Conservation (phyloP, 768 basidiomycete species). For the Suillus plorans region DNA sequence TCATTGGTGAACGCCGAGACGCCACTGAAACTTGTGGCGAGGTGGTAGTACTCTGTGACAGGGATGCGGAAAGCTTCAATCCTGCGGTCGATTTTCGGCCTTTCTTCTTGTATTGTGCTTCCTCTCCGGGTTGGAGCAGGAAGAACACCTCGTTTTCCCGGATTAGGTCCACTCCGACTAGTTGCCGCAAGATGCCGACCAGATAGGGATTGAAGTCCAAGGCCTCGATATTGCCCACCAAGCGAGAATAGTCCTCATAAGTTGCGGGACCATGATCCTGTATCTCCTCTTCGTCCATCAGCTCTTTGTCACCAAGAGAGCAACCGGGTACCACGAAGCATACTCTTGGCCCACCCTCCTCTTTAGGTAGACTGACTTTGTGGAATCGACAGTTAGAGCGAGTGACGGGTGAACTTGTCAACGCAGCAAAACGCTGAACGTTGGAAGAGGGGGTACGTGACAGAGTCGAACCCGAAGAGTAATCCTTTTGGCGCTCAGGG, state of each 20-base stretch:
- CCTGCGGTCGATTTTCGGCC: constrained; percentile 9
- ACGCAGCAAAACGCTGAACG: constrained; percentile 11
- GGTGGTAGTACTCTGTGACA: constrained; percentile 1
- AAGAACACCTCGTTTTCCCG: constrained; percentile 68
- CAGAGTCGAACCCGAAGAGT: background rate
- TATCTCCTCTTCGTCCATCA: constrained; percentile 62
- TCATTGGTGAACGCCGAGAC: constrained; percentile 19
- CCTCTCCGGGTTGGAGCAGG: constrained; percentile 51
- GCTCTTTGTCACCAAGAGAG: constrained; percentile 52
- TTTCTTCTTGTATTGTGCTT: constrained; percentile 17
- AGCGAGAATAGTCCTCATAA: constrained; percentile 45
- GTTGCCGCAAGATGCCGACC: constrained; percentile 53
- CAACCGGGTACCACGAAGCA: constrained; percentile 71
- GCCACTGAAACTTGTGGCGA: constrained; percentile 10
- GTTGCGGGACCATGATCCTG: constrained; percentile 60
- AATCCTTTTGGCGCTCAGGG: background rate
- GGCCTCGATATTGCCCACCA: constrained; percentile 48
- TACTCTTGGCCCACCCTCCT: constrained; percentile 52
- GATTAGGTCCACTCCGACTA: constrained; percentile 64
- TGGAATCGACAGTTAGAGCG: constrained; percentile 72
- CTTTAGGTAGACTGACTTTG: constrained; percentile 60
- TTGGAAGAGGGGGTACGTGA: background rate
- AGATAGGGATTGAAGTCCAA: constrained; percentile 53
- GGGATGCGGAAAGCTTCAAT: constrained; percentile 7
- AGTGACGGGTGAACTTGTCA: constrained; percentile 51